These are phyloP conservation scores for Colletotrichum truncatum DNA, from an alignment of 2,329 filamentous ascomycete genomes.

Conservation along the genomic window DNA sequence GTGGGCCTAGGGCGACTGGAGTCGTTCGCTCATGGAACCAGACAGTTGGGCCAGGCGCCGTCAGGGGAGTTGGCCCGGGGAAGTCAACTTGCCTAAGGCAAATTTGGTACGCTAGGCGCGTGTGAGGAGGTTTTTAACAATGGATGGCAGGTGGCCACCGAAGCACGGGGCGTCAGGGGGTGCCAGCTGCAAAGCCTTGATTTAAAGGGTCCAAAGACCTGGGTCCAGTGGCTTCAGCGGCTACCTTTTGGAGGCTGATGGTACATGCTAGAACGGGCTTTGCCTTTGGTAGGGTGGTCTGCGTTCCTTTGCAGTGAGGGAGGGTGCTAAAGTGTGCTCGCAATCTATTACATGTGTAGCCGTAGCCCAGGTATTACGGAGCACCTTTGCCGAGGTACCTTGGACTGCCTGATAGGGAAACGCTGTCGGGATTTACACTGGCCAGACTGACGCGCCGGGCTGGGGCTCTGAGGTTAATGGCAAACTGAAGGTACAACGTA, in stretches of 20 bases:
- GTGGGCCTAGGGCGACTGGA: too few relatives aligned
- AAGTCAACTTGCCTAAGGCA: neutral
- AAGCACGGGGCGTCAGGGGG: conserved; percentile 19
- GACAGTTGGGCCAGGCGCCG: conserved; percentile 15
- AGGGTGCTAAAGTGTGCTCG: neutral
- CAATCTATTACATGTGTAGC: too few relatives aligned
- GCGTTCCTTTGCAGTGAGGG: neutral
- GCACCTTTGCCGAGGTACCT: neutral
- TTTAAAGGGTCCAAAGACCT: conserved; percentile 3
- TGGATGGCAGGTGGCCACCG: conserved; percentile 19
- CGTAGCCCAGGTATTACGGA: too few relatives aligned
- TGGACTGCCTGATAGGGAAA: too few relatives aligned
- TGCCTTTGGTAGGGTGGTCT: neutral
- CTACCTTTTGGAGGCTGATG: neutral
- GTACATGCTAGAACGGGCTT: neutral
- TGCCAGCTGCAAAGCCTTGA: neutral
- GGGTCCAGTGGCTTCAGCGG: conserved; percentile 23
- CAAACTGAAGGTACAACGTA: too few relatives aligned
- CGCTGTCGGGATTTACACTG: too few relatives aligned
- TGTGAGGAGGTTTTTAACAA: neutral
- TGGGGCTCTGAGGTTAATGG: too few relatives aligned
- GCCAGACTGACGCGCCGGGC: too few relatives aligned
- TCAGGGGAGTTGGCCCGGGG: neutral
- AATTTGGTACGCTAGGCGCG: neutral
- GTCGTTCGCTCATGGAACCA: too few relatives aligned